Conservation (phyloP, 1,284 basidiomycete genomes). For the Clitocybe nebularis region DNA sequence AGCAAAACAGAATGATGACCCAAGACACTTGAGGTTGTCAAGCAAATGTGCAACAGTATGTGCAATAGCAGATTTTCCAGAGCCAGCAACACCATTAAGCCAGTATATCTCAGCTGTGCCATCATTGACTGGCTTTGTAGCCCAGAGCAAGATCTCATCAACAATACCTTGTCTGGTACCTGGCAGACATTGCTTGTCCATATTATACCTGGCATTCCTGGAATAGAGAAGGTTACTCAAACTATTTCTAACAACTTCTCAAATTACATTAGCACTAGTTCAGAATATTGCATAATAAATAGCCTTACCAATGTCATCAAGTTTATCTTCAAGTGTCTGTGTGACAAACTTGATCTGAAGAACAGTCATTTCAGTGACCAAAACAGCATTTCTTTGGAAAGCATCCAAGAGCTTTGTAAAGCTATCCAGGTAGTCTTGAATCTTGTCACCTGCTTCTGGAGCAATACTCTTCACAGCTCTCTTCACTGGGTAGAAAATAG, state of each 20-base stretch:
- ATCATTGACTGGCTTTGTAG: not conserved
- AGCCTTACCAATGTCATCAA: not conserved
- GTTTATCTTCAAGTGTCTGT: not conserved
- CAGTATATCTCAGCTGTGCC: not conserved
- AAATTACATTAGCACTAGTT: not conserved
- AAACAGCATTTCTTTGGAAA: not conserved
- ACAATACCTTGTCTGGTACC: not conserved
- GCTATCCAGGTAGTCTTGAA: not conserved
- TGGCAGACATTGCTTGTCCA: not conserved
- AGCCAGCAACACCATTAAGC: not conserved
- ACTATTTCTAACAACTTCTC: not conserved
- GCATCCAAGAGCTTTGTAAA: not conserved
- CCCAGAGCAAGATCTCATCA: not conserved
- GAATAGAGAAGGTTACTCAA: too few species aligned
- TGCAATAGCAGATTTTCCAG: not conserved
- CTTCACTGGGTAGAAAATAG: not conserved
- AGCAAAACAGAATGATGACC: not conserved
- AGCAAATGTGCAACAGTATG: not conserved
- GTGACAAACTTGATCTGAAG: not conserved
- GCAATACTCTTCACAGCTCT: not conserved
- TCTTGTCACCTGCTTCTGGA: not conserved
- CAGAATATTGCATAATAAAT: not conserved
- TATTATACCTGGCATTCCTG: not conserved
- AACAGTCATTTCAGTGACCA: not conserved
- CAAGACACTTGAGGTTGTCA: not conserved